Base-by-base conservation (phyloP, 2,329 filamentous ascomycete species). In the Fusarium solani-melongenae region DNA sequence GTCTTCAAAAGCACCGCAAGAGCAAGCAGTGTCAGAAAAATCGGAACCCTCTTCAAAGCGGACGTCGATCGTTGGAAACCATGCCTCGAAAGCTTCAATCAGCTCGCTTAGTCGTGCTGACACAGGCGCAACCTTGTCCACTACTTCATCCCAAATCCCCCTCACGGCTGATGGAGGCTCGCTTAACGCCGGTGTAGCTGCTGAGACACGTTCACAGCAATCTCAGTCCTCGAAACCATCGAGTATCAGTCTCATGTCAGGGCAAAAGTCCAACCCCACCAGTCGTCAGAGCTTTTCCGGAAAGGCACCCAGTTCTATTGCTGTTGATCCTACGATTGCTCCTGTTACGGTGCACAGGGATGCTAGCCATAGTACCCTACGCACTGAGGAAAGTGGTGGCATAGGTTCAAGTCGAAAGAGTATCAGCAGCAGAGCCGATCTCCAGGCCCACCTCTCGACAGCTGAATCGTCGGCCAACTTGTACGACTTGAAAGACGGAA, bases 321-420 rank as follows among this genome's bases (percentile, higher is more conserved):
- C 83, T 7, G 81, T 82, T 5, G 83, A 85, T 22, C 82, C 83
- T 29, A 86, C 81, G 69, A 86, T 89, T 33, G 83, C 86, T 1
- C 86, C 89, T 5, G 81, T 88, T 14, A 86, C 87, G 58, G 84
- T 88, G 64, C 86, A 88, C 66, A 83, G 81, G 67, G 88, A 90
- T 61, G 79, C 80, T 24, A 80, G 82, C 56, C 85, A 87, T 55
- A 85, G 81, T 34, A 79, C 84, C 2, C 75, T 80, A 24, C 84
- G 82, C 36, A 79, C 81, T 2, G 86, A 89, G 20, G 87, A 88
- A 31, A 80, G 79, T n/a, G 77, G 80, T n/a, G 80, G 76, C 58
- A 83, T 81, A 39, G 78, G 77, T 22, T 80, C 80, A 36, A 79
- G 79, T 36, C 82, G 83, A 67, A 84, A 83, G 67, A 87, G 84